Conservation (phyloP, 139 green algal species). For the Tetradesmus obliquus region DNA sequence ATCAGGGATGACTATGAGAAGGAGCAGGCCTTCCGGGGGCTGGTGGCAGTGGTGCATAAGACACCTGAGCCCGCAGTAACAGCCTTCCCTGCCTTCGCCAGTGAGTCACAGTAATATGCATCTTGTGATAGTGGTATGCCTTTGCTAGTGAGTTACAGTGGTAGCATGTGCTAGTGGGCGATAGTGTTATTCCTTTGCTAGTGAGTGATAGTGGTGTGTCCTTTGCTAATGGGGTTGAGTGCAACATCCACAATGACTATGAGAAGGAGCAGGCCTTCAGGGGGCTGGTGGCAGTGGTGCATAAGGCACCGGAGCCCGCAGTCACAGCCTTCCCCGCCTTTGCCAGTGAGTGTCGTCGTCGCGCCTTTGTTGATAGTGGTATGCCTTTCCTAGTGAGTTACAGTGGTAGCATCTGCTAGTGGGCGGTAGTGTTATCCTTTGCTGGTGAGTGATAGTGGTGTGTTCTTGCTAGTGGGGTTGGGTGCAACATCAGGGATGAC, state of each 20-base stretch:
- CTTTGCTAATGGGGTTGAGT: background rate
- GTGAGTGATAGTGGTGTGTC: too few species aligned
- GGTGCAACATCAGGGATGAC: constrained; percentile 86
- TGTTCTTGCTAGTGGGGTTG: too few species aligned
- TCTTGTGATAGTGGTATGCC: background rate
- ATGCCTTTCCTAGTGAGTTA: too few species aligned
- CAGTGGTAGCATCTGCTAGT: background rate
- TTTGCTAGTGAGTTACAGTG: too few species aligned
- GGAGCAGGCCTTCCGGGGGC: constrained; percentile 89
- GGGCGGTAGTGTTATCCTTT: background rate
- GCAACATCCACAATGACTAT: constrained; percentile 87
- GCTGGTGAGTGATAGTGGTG: too few species aligned
- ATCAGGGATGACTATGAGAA: constrained; percentile 96
- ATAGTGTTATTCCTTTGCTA: background rate
- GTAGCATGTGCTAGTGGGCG: background rate
- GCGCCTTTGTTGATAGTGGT: background rate
- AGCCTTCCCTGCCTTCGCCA: constrained; percentile 64
- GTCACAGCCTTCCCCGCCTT: constrained; percentile 65
- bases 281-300: constrained; percentile 82
- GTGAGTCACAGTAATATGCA: too few species aligned
- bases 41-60: constrained; percentile 76
- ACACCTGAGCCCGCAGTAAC: constrained; percentile 74
- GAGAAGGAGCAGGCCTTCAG: constrained; percentile 96
- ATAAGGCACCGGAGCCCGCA: constrained; percentile 74
- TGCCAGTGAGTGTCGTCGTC: constrained; percentile 18